Conservation (phyloP, 1,284 basidiomycete genomes). For the Sporisorium iseilematis-ciliati region DNA sequence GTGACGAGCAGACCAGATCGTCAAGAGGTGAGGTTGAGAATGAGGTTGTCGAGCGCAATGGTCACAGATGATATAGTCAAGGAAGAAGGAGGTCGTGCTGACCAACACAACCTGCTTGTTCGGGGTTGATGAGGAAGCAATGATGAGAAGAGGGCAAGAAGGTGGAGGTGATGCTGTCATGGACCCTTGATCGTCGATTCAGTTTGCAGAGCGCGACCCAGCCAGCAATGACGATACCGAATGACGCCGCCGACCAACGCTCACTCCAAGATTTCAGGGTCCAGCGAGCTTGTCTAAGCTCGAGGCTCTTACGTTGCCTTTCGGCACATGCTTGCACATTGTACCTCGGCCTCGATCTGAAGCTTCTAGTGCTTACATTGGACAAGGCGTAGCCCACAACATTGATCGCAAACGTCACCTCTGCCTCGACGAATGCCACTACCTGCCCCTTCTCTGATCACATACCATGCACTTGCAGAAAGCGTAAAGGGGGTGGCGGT, state of each 20-base stretch:
- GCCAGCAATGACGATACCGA: constrained; percentile 10
- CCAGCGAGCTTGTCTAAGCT: constrained; percentile 14
- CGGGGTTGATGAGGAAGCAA: not conserved
- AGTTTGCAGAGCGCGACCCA: not conserved
- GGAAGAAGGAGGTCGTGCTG: not conserved
- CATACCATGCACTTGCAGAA: no score
- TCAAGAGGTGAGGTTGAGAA: not conserved
- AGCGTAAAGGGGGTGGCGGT: no score
- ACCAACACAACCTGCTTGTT: not conserved
- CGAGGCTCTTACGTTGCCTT: not conserved
- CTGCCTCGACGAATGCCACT: no score
- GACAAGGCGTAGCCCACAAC: no score
- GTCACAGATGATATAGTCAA: not conserved
- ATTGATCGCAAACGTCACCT: no score
- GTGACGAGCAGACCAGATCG: no score
- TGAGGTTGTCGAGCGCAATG: not conserved
- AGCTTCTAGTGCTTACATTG: no score
- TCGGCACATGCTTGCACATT: no score
- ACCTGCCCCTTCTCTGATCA: no score
- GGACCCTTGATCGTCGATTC: constrained; percentile 33
- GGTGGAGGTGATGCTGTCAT: constrained; percentile 18
- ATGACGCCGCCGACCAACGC: no score
- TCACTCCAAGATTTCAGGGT: constrained; percentile 2
- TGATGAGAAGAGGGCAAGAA: not conserved
- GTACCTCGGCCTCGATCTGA: no score